Evolutionary conservation across 208 protist species (phyloP).

Genomic region (Leishmania tarentolae): DNA sequence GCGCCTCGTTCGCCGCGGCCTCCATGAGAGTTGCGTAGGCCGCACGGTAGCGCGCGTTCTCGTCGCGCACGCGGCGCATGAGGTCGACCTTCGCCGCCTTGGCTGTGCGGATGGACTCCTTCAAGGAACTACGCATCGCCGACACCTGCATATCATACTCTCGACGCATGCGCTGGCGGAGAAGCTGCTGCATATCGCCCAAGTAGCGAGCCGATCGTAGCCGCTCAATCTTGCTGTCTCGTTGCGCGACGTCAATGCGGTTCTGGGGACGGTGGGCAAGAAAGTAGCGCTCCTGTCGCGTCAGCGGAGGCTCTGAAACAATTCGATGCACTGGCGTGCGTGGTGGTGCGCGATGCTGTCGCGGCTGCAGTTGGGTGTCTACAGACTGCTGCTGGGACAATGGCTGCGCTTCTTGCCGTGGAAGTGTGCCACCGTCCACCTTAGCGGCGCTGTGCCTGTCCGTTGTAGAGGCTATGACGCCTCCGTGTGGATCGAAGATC

Average conservation of each 20-base stretch:
- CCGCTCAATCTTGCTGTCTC: slow-evolving; percentile 83
- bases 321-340: background rate
- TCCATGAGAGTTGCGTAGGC: slow-evolving; percentile 79
- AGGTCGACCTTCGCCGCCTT: slow-evolving; percentile 47
- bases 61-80: slow-evolving; percentile 65
- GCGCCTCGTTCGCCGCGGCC: slow-evolving; percentile 65
- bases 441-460: background rate
- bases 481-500: background rate
- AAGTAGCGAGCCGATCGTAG: slow-evolving; percentile 74
- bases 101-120: slow-evolving; percentile 32
- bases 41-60: slow-evolving; percentile 74
- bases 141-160: slow-evolving; percentile 56
- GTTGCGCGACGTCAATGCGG: slow-evolving; percentile 49
- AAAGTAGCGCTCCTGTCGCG: slow-evolving; percentile 46
- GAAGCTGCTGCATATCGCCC: slow-evolving; percentile 62
- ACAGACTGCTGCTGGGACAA: background rate
- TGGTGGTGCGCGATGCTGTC: background rate
- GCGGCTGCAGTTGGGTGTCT: background rate
- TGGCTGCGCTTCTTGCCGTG: background rate
- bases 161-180: slow-evolving; percentile 68
- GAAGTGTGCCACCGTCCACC: background rate
- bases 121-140: slow-evolving; percentile 51
- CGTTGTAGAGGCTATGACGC: background rate
- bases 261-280: slow-evolving; percentile 53
- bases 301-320: slow-evolving; percentile 49